These are phyloP conservation scores for Eutrema japonicum DNA, from an alignment of 345 rosid species.

Conservation along the genomic window DNA sequence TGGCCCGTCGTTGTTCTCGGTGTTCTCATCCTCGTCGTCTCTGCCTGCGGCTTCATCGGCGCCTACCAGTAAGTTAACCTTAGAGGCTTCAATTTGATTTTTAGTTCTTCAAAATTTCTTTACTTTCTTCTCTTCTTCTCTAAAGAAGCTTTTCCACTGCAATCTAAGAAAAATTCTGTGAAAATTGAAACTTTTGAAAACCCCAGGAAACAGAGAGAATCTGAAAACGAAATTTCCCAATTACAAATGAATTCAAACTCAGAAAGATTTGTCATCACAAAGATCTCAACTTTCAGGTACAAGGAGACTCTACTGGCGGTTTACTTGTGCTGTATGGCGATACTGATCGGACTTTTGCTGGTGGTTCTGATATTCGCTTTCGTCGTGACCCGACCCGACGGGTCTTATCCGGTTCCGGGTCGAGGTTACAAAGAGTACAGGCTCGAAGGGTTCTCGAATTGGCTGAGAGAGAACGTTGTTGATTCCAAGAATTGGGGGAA, in stretches of 20 bases:
- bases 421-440: conserved; percentile 68
- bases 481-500: conserved; percentile 65
- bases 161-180: not conserved
- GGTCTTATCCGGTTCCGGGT: conserved; percentile 68
- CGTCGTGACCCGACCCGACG: conserved; percentile 78
- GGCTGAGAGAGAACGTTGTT: conserved; percentile 71
- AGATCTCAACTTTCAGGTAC: conserved; percentile 44
- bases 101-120: not conserved
- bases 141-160: not conserved
- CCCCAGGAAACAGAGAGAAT: not conserved
- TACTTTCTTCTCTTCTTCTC: not conserved
- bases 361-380: conserved; percentile 75
- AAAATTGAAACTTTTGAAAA: not conserved
- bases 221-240: not conserved
- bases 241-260: not conserved
- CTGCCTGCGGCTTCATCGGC: conserved; percentile 83
- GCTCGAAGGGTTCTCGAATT: conserved; percentile 69
- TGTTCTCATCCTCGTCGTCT: conserved; percentile 74
- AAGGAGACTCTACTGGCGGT: conserved; percentile 80
- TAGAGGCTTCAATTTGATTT: not conserved
- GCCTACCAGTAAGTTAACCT: conserved; percentile 58
- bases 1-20: conserved; percentile 92
- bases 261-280: not conserved
- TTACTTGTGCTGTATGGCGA: conserved; percentile 89
- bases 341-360: conserved; percentile 71